These are phyloP conservation scores for Cladophialophora exuberans DNA, from an alignment of 2,329 filamentous ascomycete species.

Conservation along the genomic window DNA sequence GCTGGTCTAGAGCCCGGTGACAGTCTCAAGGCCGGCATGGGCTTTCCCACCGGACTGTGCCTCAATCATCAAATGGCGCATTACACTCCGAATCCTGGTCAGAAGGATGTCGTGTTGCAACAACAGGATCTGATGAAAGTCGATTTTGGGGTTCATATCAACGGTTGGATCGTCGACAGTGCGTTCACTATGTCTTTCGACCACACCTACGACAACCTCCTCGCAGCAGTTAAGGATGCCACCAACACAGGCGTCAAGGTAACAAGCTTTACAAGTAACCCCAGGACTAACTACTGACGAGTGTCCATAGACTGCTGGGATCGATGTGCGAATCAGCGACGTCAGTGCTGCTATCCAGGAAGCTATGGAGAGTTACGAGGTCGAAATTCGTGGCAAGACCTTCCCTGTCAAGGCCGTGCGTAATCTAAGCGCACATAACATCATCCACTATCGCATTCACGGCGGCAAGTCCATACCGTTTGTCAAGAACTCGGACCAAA, in stretches of 20 bases:
- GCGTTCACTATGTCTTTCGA: slow-evolving; percentile 81
- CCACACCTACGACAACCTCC: slow-evolving; percentile 72
- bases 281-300: slow-evolving; percentile 11
- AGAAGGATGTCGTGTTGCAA: slow-evolving; percentile 71
- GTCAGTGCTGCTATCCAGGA: slow-evolving; percentile 64
- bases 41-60: slow-evolving; percentile 59
- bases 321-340: slow-evolving; percentile 59
- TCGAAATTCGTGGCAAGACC: slow-evolving; percentile 57
- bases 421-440: slow-evolving; percentile 60
- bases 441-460: slow-evolving; percentile 58
- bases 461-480: slow-evolving; percentile 61
- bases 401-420: slow-evolving; percentile 60
- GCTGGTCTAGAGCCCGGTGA: slow-evolving; percentile 57
- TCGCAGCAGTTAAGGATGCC: slow-evolving; percentile 72
- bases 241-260: slow-evolving; percentile 64
- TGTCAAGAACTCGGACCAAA: slow-evolving; percentile 53
- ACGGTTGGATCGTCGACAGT: slow-evolving; percentile 78
- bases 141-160: slow-evolving; percentile 80
- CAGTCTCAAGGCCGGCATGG: slow-evolving; percentile 55
- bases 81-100: slow-evolving; percentile 60
- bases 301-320: slow-evolving; percentile 50
- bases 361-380: slow-evolving; percentile 65
- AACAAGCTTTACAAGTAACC: slow-evolving; percentile 21
- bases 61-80: slow-evolving; percentile 60
- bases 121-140: slow-evolving; percentile 79